Base-by-base conservation (phyloP, 73 alveolate genomes). In the Paramecium octaurelia region DNA sequence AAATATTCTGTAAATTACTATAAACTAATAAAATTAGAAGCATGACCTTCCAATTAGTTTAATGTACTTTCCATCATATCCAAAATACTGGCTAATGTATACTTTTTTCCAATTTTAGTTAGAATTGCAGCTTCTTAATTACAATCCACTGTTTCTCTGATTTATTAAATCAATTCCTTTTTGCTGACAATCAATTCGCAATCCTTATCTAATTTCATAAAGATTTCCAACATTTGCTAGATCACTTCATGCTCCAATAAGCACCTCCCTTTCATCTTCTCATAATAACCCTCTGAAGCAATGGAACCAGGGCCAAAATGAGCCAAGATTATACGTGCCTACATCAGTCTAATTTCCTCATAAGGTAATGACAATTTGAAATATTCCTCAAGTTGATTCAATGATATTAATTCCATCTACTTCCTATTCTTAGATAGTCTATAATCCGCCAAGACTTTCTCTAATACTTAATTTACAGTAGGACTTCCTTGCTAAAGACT, bases 251-350 rank as follows among this genome's bases (percentile, higher is more conserved):
- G 88, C 14, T 75, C 88, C 38, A 75, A 75, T 75, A 42, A n/a
- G 11, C 88, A 75, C 35, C 88, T 35, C 14, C 60, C 60, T 75
- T 75, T 75, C 60, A 75, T 75, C n/a, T 75, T 75, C 9, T 75
- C 60, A 36, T 75, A 75, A 42, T 75, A 75, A 35, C 88, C 88
- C 16, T 75, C 88, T 14, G 58, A 75, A 10, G 88, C 88, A 14
- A 75, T 75, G n/a, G 68, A 38, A 35, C 88, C 88, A 36, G 88
- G 88, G 1, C 88, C 88, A 75, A 75, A 75, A 75, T 75, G 88
- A 75, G 88, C 88, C 60, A 75, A 75, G 4, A 75, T 75, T 11
- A 75, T 75, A 38, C 88, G 58, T 20, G 88, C 88, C n/a, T 75
- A 42, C 88, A 75, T 75, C 6, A 75, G 16, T 75, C 88, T 35